These are phyloP conservation scores for Amaranthus cruentus DNA, from an alignment of 148 eudicot genomes.

Conservation along the genomic window DNA sequence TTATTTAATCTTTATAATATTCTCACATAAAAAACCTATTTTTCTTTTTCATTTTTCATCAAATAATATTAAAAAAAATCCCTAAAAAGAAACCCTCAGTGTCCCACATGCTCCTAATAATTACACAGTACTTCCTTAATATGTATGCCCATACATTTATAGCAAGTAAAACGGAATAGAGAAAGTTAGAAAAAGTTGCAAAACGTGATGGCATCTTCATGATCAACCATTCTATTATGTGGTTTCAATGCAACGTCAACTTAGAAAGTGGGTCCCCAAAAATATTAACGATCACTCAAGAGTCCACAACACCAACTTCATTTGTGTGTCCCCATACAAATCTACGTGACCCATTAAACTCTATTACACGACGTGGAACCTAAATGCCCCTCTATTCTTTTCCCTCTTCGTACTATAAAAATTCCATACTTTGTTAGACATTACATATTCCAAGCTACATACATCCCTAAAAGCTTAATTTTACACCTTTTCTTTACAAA, in stretches of 20 bases:
- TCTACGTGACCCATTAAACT: conserved; percentile 10
- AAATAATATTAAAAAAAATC: too few relatives aligned
- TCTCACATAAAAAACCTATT: too few relatives aligned
- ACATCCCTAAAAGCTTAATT: too few relatives aligned
- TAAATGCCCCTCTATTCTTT: conserved; percentile 14
- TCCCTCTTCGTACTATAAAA: conserved; percentile 10
- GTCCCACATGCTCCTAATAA: too few relatives aligned
- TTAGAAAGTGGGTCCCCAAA: not conserved
- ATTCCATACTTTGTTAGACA: not conserved
- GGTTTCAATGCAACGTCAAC: not conserved
- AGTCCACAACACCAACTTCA: conserved; percentile 8
- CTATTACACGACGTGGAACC: conserved; percentile 18
- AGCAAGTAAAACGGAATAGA: too few relatives aligned
- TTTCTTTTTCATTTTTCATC: too few relatives aligned
- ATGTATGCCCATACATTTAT: too few relatives aligned
- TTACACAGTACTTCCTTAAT: too few relatives aligned
- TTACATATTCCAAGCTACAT: too few relatives aligned
- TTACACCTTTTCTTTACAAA: not conserved
- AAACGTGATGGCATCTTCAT: not conserved
- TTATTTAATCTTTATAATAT: too few relatives aligned
- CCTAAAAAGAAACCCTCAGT: too few relatives aligned
- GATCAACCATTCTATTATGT: not conserved
- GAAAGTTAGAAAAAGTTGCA: not conserved
- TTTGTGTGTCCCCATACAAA: conserved; percentile 10
- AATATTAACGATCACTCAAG: conserved; percentile 1